Evolutionary conservation across 805 yeast genomes (phyloP).

Genomic region (Saturnispora hagleri): DNA sequence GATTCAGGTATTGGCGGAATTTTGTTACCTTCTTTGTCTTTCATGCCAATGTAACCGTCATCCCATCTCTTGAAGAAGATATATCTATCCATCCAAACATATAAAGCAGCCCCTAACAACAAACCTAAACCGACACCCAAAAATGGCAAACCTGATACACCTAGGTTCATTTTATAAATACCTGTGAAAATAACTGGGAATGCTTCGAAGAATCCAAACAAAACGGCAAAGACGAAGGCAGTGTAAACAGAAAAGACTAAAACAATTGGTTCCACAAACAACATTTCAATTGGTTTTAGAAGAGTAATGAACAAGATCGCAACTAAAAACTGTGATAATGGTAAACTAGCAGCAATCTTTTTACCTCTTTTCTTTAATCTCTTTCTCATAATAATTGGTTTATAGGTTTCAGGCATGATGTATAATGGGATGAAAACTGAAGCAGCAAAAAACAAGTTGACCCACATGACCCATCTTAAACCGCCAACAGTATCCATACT

Average conservation of each 20-base stretch:
- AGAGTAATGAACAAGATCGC: slow-evolving; percentile 41
- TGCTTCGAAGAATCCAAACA: slow-evolving; percentile 75
- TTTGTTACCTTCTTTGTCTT: slow-evolving; percentile 47
- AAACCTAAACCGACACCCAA: slow-evolving; percentile 66
- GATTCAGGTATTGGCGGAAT: slow-evolving; percentile 52
- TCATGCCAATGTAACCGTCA: slow-evolving; percentile 51
- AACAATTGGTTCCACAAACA: slow-evolving; percentile 67
- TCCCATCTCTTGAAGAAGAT: slow-evolving; percentile 47
- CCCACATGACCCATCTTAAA: slow-evolving; percentile 69
- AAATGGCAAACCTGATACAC: slow-evolving; percentile 61
- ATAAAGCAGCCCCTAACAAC: slow-evolving; percentile 43
- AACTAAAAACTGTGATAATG: slow-evolving; percentile 32
- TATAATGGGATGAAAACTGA: slow-evolving; percentile 37
- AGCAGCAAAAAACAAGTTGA: slow-evolving; percentile 59
- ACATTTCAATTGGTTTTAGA: slow-evolving; percentile 58
- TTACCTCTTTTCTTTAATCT: slow-evolving; percentile 57
- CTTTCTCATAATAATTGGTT: slow-evolving; percentile 48
- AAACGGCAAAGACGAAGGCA: slow-evolving; percentile 68
- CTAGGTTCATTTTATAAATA: slow-evolving; percentile 47
- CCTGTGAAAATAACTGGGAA: slow-evolving; percentile 67
- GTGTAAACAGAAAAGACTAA: slow-evolving; percentile 57
- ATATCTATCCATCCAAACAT: slow-evolving; percentile 39
- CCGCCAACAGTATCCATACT: slow-evolving; percentile 28
- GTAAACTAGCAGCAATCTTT: slow-evolving; percentile 32
- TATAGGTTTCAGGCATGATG: slow-evolving; percentile 61